phyloP scores from a whole-genome alignment of 164 flowering plant genomes.

The Magnolia officinalis region DNA sequence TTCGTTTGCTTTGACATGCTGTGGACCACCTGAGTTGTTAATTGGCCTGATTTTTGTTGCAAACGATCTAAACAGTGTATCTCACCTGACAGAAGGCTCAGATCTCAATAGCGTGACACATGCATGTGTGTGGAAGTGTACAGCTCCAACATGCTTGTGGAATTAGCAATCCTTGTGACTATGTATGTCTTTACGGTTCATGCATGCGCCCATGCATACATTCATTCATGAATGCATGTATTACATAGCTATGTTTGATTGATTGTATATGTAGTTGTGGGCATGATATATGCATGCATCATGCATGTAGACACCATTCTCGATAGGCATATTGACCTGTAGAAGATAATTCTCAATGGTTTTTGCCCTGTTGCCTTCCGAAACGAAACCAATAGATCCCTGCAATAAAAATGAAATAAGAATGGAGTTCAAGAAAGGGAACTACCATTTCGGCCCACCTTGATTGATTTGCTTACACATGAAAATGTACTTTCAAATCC shows the following conservation, averaged over 20 bases:
- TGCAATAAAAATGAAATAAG: slow-evolving; percentile 17
- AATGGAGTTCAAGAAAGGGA: neutral
- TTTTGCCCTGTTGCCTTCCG: slow-evolving; percentile 82
- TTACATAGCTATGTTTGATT: neutral
- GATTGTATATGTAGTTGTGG: neutral
- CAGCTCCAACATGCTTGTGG: no score
- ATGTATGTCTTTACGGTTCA: neutral
- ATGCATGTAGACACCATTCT: neutral
- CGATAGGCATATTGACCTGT: slow-evolving; percentile 42
- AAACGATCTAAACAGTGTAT: no score
- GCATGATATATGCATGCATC: no score
- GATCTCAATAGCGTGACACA: no score
- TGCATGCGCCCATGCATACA: neutral
- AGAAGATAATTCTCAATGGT: slow-evolving; percentile 85
- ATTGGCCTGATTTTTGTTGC: no score
- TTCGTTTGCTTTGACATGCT: no score
- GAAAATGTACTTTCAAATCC: no score
- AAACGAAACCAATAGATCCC: slow-evolving; percentile 90
- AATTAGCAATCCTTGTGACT: no score
- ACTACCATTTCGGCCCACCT: neutral
- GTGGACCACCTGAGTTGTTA: no score
- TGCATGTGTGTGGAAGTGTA: no score
- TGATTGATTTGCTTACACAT: no score
- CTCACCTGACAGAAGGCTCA: no score
- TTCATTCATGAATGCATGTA: neutral